Conservation (phyloP, 306 rosid species). For the Erythrophleum fordii region DNA sequence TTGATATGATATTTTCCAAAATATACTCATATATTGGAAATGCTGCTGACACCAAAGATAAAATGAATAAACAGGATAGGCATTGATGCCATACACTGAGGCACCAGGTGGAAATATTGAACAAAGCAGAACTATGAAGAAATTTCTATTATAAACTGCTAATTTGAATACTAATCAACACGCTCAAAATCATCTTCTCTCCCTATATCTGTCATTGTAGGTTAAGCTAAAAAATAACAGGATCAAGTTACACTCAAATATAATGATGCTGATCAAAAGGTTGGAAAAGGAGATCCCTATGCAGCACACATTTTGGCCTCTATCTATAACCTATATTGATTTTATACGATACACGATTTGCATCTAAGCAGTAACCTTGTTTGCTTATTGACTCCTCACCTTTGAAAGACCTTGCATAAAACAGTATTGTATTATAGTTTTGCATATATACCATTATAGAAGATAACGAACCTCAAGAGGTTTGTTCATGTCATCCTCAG, state of each 20-base stretch:
- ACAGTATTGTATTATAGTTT: background rate
- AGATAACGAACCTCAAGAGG: slow-evolving; percentile 75
- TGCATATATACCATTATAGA: slow-evolving; percentile 11
- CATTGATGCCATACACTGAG: background rate
- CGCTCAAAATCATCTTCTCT: slow-evolving; percentile 5
- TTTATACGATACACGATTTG: background rate
- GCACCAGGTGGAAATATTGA: slow-evolving; percentile 10
- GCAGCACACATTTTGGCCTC: background rate
- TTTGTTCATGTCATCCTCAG: slow-evolving; percentile 87
- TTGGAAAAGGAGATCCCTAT: slow-evolving; percentile 9
- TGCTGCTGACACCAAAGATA: slow-evolving; percentile 9
- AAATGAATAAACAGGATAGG: slow-evolving; percentile 17
- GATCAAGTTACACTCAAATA: background rate
- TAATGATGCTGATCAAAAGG: slow-evolving; percentile 10
- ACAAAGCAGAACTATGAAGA: slow-evolving; percentile 28
- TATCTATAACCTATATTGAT: background rate
- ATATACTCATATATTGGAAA: background rate
- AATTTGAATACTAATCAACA: slow-evolving; percentile 10
- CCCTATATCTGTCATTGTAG: background rate
- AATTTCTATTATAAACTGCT: background rate
- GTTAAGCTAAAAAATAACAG: background rate
- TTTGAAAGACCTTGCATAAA: background rate
- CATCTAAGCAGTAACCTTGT: slow-evolving; percentile 11
- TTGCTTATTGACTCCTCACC: slow-evolving; percentile 24
- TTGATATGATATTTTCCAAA: background rate